phyloP scores from a whole-genome alignment of 75 land plant species.

The Adiantum capillusveneris region DNA sequence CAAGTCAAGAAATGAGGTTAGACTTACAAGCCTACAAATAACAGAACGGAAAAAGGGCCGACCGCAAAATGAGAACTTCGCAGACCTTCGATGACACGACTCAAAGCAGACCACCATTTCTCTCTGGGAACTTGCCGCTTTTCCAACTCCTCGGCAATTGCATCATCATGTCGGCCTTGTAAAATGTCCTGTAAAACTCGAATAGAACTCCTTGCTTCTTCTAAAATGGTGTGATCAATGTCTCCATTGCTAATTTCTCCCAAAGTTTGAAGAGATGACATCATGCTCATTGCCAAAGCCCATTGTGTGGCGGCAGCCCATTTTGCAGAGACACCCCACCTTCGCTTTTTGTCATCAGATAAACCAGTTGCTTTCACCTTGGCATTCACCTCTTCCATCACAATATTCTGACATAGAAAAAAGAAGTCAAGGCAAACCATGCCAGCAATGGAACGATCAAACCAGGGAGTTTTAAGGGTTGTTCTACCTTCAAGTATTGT shows the following conservation, averaged over 20 bases:
- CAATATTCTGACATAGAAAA: constrained; percentile 31
- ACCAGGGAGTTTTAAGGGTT: not conserved
- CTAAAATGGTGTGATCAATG: constrained; percentile 52
- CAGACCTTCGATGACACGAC: constrained; percentile 73
- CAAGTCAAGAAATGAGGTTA: not conserved
- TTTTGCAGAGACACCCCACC: constrained; percentile 74
- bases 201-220: constrained; percentile 66
- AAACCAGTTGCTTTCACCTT: constrained; percentile 21
- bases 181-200: constrained; percentile 62
- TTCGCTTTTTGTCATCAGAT: constrained; percentile 37
- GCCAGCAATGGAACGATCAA: not conserved
- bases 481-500: constrained; percentile 53
- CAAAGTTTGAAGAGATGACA: constrained; percentile 61
- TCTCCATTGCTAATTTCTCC: constrained; percentile 31
- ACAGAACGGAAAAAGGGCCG: not conserved
- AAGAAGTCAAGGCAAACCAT: not conserved
- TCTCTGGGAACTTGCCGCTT: constrained; percentile 53
- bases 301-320: constrained; percentile 91
- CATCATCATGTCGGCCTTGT: constrained; percentile 64
- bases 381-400: constrained; percentile 39
- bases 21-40: not conserved
- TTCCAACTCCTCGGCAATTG: constrained; percentile 47
- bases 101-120: constrained; percentile 81
- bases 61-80: not conserved
- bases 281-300: constrained; percentile 77